Evolutionary conservation across 169 alveolate species (phyloP).

Genomic region (Amoebophrya sp.): DNA sequence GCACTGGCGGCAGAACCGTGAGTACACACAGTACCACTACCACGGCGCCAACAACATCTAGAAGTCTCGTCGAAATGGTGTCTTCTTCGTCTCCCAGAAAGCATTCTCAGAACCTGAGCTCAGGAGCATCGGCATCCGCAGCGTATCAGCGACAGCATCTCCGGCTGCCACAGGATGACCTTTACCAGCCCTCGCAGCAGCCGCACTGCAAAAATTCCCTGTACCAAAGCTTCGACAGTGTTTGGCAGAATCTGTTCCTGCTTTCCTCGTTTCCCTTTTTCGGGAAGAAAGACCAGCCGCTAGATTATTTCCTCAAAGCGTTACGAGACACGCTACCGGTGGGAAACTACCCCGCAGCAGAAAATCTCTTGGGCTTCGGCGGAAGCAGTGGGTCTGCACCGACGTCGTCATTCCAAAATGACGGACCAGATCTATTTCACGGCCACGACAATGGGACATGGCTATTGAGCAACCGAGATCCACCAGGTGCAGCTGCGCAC

Average conservation of each 20-base stretch:
- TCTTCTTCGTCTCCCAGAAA: neutral
- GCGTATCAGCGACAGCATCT: neutral
- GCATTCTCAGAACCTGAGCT: neutral
- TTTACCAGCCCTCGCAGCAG: neutral
- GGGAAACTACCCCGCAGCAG: neutral
- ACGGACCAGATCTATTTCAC: too few species aligned
- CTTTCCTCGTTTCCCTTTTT: neutral
- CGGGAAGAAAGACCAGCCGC: neutral
- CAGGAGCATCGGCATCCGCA: neutral
- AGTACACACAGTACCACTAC: neutral
- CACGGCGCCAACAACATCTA: neutral
- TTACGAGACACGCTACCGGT: neutral
- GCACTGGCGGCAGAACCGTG: neutral
- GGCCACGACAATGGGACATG: neutral
- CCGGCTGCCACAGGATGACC: neutral
- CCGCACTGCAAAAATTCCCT: neutral
- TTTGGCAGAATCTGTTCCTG: neutral
- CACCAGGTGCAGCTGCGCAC: neutral
- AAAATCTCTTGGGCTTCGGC: neutral
- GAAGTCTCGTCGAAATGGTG: neutral
- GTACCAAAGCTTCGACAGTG: neutral
- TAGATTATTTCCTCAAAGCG: neutral
- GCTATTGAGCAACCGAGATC: neutral
- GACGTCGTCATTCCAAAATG: neutral
- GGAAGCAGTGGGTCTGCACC: neutral